A percentile compares a stretch with the other conserved stretches of the same genome.
Evolutionary conservation across 75 land plant species (phyloP).

Genomic region (Cryptomeria japonica): DNA sequence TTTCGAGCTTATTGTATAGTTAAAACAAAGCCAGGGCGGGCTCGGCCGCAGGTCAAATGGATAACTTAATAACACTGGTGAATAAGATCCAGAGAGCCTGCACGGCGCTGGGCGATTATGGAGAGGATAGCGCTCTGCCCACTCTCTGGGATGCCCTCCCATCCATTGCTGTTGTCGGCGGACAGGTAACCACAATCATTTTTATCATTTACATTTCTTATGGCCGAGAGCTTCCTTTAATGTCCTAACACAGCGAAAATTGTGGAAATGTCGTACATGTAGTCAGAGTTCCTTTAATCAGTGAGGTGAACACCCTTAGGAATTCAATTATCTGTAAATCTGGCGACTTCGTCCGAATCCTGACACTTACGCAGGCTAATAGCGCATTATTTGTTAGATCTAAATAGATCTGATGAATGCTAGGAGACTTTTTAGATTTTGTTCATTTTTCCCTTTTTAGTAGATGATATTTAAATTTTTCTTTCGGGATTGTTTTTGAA

Average conservation of each 20-base stretch:
- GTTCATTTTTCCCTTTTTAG: neutral
- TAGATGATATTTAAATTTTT: neutral
- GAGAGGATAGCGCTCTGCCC: constrained; percentile 59
- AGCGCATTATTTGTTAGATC: neutral
- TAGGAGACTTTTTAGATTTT: neutral
- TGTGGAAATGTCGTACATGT: neutral
- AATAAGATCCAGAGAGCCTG: constrained; percentile 70
- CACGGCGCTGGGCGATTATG: constrained; percentile 63
- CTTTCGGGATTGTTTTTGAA: too few species aligned
- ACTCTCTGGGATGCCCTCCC: constrained; percentile 71
- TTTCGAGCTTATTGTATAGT: neutral
- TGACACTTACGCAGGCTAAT: neutral
- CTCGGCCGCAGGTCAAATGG: constrained; percentile 28
- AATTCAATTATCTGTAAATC: neutral
- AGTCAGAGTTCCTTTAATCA: neutral
- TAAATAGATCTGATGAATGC: neutral
- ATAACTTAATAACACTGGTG: constrained; percentile 52
- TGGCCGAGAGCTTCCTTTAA: neutral
- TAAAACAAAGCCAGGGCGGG: neutral
- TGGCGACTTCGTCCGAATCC: neutral
- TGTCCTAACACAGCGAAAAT: neutral
- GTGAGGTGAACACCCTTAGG: neutral
- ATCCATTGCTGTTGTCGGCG: constrained; percentile 67
- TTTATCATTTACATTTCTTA: neutral
- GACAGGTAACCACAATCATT: constrained; percentile 36